These are phyloP conservation scores for Orbilia oligospora DNA, from an alignment of 2,329 filamentous ascomycete species.

Conservation along the genomic window DNA sequence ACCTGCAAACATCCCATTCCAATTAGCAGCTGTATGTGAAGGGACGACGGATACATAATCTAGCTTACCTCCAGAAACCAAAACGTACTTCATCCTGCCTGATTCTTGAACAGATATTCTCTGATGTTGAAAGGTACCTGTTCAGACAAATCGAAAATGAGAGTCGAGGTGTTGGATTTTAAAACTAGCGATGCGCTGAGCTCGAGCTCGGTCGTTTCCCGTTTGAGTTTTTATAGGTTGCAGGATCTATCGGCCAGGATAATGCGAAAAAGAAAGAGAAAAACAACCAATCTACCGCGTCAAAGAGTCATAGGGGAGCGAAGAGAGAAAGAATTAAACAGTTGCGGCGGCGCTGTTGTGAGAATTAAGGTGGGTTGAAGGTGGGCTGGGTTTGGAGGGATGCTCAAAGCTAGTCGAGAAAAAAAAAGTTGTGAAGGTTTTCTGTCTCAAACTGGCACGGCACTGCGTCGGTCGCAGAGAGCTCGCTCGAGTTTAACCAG, in stretches of 20 bases:
- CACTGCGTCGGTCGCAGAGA: slow-evolving; percentile 29
- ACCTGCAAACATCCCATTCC: slow-evolving; percentile 65
- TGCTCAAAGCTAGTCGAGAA: background rate
- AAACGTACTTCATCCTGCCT: slow-evolving; percentile 80
- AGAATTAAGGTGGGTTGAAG: background rate
- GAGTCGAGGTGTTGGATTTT: slow-evolving; percentile 41
- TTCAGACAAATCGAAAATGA: background rate
- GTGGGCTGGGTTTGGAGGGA: background rate
- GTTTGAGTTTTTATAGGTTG: slow-evolving; percentile 16
- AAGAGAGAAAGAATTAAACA: slow-evolving; percentile 30
- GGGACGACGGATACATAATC: slow-evolving; percentile 22
- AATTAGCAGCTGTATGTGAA: slow-evolving; percentile 60
- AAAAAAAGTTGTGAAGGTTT: slow-evolving; percentile 44
- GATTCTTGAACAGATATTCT: slow-evolving; percentile 1
- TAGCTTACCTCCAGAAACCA: slow-evolving; percentile 80
- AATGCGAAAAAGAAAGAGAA: slow-evolving; percentile 2
- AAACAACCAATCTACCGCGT: slow-evolving; percentile 29
- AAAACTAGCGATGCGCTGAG: background rate
- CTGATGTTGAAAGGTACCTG: background rate
- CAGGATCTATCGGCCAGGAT: slow-evolving; percentile 17
- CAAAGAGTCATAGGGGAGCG: slow-evolving; percentile 37
- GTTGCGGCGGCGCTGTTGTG: slow-evolving; percentile 2
- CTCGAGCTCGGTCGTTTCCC: slow-evolving; percentile 3
- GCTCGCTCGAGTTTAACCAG: slow-evolving; percentile 37
- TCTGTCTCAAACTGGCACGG: slow-evolving; percentile 25